Conservation (phyloP, 257 asterid genomes). For the Marsdenia floribunda region DNA sequence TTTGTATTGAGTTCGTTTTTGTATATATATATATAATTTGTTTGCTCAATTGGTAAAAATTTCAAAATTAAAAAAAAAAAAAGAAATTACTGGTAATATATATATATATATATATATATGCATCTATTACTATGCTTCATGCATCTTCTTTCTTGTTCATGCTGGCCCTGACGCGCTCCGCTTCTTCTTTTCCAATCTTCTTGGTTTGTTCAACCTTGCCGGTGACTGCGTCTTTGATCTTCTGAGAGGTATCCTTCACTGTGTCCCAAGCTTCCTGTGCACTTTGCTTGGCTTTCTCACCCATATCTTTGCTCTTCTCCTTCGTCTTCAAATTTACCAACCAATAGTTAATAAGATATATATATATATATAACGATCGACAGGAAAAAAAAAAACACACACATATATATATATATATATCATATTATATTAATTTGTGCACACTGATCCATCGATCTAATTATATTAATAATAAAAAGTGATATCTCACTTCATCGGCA, state of each 20-base stretch:
- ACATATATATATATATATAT: neutral
- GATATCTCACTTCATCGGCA: constrained; percentile 36
- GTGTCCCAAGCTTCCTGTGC: constrained; percentile 58
- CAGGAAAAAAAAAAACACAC: too few species aligned
- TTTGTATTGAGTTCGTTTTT: too few species aligned
- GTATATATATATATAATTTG: too few species aligned
- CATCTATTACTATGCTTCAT: too few species aligned
- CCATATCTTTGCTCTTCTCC: constrained; percentile 35
- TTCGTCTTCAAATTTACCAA: constrained; percentile 27
- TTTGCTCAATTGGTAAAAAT: too few species aligned
- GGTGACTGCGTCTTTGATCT: constrained; percentile 51
- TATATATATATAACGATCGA: too few species aligned
- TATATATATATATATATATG: too few species aligned
- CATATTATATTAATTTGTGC: neutral
- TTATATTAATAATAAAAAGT: neutral
- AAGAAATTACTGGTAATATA: too few species aligned
- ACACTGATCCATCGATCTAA: neutral
- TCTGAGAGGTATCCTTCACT: constrained; percentile 46
- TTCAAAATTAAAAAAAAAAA: too few species aligned
- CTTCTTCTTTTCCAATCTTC: constrained; percentile 29
- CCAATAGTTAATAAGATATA: too few species aligned
- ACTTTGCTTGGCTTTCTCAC: constrained; percentile 56
- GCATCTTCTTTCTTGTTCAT: constrained; percentile 18
- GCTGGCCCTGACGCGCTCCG: constrained; percentile 30
- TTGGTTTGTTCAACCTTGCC: constrained; percentile 54